Conservation (phyloP, 1,139 yeast species). For the Debaryomyces coudertii region DNA sequence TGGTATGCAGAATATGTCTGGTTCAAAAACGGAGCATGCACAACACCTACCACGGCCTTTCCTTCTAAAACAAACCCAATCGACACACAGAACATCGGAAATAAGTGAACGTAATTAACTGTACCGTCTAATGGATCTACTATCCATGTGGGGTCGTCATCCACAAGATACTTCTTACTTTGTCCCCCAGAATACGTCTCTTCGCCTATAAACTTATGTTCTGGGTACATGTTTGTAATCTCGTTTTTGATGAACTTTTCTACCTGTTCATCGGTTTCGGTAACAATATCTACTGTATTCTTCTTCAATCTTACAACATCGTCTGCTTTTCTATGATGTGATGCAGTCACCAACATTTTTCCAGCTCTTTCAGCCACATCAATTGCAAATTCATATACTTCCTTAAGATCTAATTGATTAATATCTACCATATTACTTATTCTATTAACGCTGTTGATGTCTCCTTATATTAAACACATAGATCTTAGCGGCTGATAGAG, state of each 20-base stretch:
- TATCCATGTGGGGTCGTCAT: constrained; percentile 13
- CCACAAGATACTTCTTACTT: constrained; percentile 10
- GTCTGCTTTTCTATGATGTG: constrained; percentile 3
- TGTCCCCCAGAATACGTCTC: constrained; percentile 29
- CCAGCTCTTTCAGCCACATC: constrained; percentile 12
- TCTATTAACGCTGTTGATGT: no score
- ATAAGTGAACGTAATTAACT: constrained; percentile 13
- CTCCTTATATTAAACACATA: background rate
- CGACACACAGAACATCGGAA: constrained; percentile 14
- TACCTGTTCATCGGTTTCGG: constrained; percentile 35
- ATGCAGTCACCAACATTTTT: constrained; percentile 9
- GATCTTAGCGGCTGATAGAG: background rate
- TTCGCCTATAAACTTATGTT: constrained; percentile 58
- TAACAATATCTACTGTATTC: constrained; percentile 14
- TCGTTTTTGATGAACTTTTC: constrained; percentile 47
- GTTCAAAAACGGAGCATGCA: constrained; percentile 13
- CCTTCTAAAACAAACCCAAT: constrained; percentile 12
- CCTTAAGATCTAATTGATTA: constrained; percentile 9
- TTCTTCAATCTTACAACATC: constrained; percentile 9
- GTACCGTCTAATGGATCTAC: constrained; percentile 14
- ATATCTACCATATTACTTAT: background rate
- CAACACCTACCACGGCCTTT: constrained; percentile 12
- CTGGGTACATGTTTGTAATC: constrained; percentile 43
- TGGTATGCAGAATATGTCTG: constrained; percentile 13
- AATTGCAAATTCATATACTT: constrained; percentile 12